Evolutionary conservation across 1,284 basidiomycete genomes (phyloP), one percentile per base, ranked within the genome.

Genomic region (Boletus sp.): DNA sequence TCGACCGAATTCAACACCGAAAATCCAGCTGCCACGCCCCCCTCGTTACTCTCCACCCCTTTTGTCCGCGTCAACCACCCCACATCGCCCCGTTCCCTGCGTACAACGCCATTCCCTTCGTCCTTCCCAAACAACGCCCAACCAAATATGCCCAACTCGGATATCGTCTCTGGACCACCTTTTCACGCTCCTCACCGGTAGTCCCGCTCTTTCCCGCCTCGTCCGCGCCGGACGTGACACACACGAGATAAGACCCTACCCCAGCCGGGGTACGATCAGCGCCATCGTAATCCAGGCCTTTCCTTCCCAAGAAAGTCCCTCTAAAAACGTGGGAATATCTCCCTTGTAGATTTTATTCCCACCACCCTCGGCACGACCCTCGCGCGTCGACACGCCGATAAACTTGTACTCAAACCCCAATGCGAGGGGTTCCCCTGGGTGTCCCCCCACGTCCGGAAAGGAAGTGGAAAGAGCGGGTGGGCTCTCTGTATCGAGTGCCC

Each of bases 221-320:
- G 22, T 6, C 72, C 72, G 9, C 74, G 65, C 63, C 59, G 5
- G 64, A 55, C 12, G 18, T 81, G 2, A 88, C 81, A 41, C 89
- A 84, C 15, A 97, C 80, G 37, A 98, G 80, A 68, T 89, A 88
- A 62, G 89, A 91, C 15, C 84, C 80, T 20, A 86, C 63, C 1
- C 82, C 80, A 39, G 77, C 69, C 0, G 95, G 1, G 93, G 88
- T 37, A 81, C 76, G 63, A 98, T 98, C 61, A 98, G 76, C 62
- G 89, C 86, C 96, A 98, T 98, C 27, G 96, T 87, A 59, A 98
- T 94, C 88, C 96, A 99, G 2, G 89, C 94, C 61, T 83, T 79
- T 9, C 6, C 1, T 46, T 77, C 74, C 0, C 61, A 65, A 0
- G 80, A 76, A 3, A 97, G 78, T 1, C 71, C 67, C 7, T 86